Evolutionary conservation across 2,329 filamentous ascomycete genomes (phyloP), one percentile per base, ranked within the genome.

Genomic region (Onygenales sp.): DNA sequence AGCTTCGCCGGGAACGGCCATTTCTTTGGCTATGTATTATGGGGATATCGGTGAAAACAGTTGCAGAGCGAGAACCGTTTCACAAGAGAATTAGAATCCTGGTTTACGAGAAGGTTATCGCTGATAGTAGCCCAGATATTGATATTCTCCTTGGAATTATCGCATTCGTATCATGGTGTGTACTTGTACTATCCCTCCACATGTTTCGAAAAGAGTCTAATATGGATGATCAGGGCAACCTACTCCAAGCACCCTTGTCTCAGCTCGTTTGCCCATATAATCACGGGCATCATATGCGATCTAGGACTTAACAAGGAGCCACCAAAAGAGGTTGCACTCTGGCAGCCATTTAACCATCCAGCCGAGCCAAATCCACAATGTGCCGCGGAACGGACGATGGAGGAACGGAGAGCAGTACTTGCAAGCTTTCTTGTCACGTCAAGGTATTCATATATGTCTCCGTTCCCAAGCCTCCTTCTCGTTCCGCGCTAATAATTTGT

Each of bases 361-460:
- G 53, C 59, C 14, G 61, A 60, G 17, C 55, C 52, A 48, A 59
- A 54, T 48, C 57, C 54, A 21, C 52, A 44, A 42, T 43, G 53
- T 31, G 43, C 57, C 49, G 35, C 57, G 27, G 13, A 61, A 60
- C 46, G 75, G 43, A 77, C 76, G 0, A 69, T 75, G 54, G 78
- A 80, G 56, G 77, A 79, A 52, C 68, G 74, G 6, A 70, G 79
- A 55, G 73, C 75, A 2, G 66, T 76, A 1, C 61, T 82, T 10
- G 72, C 74, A 1, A 70, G 75, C 21, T 82, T 76, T 64, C 70
- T 70, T 7, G 57, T 76, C 14, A 72, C 61, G 56, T 71, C 69
- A 50, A 62, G 60, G 70, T 74, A 60, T 52, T 65, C 60, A 3
- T n/a, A 54, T 64, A 61, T 27, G 21, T 27, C 21, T 27, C 21